Base-by-base conservation (phyloP, 129 eudicot genomes). In the Dittrichia graveolens region DNA sequence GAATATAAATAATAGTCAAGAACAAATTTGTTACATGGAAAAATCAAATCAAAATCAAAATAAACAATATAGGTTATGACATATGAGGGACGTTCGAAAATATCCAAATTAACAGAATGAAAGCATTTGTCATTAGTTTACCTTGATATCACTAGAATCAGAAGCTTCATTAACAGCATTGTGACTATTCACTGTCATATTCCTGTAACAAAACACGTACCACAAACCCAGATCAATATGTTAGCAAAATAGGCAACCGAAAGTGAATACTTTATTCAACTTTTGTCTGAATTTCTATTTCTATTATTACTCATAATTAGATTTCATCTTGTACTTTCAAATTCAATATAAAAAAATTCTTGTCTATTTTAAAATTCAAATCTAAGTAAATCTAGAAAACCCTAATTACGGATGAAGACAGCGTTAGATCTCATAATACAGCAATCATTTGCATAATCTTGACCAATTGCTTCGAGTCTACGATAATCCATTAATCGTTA, bases 121-220 rank as follows among this genome's bases (percentile, higher is more conserved):
- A 60, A 76, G 38, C 53, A 62, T 43, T 39, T 40, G 8, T 62
- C 54, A 38, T 31, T n/a, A 46, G 43, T 49, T 12, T 75, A 85
- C 95, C 89, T 78, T 40, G 58, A 75, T 72, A 58, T 59, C 65
- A 73, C 48, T 39, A 67, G 76, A 47, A 53, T 86, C 49, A 49
- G 71, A 71, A 35, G 65, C 68, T 55, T 84, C 82, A 31, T 39
- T 76, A 52, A 80, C 89, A 71, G 59, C 85, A 65, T 75, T 78
- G 45, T 42, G 14, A 55, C 77, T 85, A 46, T 78, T 70, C 42
- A 57, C 69, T 43, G 54, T 37, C 96, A 89, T 89, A 14, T 80
- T 52, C 92, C 87, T 80, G 82, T 62, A 70, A 42, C 12, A 41
- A 64, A 76, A 66, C 37, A 8, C 38, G 39, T 45, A 37, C 58